These are phyloP conservation scores for Hanseniaspora singularis DNA, from an alignment of 805 yeast genomes.

Conservation along the genomic window DNA sequence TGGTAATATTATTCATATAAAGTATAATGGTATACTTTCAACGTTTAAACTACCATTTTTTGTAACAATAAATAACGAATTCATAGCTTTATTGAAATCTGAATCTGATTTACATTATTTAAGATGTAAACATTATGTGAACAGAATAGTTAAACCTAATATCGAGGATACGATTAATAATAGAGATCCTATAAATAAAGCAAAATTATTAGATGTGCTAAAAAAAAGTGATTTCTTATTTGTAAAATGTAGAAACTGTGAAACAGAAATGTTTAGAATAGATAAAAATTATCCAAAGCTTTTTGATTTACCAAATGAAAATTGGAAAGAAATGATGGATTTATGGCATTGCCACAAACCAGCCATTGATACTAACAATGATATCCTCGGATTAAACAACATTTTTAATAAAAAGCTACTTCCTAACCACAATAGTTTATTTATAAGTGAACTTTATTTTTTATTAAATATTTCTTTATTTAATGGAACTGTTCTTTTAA, in stretches of 20 bases:
- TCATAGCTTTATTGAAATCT: no score
- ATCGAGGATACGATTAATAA: background rate
- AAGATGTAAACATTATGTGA: background rate
- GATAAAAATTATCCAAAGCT: conserved; percentile 19
- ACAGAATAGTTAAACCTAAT: background rate
- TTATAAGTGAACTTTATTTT: conserved; percentile 24
- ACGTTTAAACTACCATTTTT: background rate
- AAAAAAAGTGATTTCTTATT: conserved; percentile 14
- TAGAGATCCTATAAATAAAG: background rate
- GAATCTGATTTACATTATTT: no score
- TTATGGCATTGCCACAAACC: conserved; percentile 97
- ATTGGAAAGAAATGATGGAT: conserved; percentile 93
- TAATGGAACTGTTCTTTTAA: background rate
- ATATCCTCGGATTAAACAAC: conserved; percentile 17
- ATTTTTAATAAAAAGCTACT: conserved; percentile 20
- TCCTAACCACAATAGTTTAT: conserved; percentile 23
- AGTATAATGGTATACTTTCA: background rate
- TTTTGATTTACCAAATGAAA: conserved; percentile 73
- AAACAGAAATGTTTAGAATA: conserved; percentile 4
- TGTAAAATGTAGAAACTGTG: conserved; percentile 19
- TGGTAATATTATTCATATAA: background rate
- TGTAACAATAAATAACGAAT: background rate
- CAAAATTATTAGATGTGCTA: conserved; percentile 16
- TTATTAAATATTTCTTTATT: conserved; percentile 5
- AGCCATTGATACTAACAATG: conserved; percentile 21